These are phyloP conservation scores for Apiospora marii DNA, from an alignment of 2,329 filamentous ascomycete genomes.

Conservation along the genomic window DNA sequence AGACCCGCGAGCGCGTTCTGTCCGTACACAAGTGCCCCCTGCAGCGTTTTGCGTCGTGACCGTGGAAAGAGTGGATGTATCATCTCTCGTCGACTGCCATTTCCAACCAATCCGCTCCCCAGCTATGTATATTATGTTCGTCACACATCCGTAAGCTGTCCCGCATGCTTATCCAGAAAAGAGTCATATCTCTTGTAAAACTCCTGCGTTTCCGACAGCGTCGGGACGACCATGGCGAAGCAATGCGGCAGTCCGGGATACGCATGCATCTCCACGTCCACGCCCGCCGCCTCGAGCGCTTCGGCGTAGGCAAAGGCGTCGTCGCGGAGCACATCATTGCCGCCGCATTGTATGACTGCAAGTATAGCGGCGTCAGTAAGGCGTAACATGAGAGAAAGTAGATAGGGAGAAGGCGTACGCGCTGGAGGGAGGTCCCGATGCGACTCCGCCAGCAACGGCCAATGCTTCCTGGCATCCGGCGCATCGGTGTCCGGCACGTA, in stretches of 20 bases:
- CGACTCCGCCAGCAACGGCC: conserved; percentile 44
- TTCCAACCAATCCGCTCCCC: too few relatives aligned
- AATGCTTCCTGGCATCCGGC: conserved; percentile 40
- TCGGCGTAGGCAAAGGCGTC: conserved; percentile 49
- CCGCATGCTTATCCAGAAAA: conserved; percentile 30
- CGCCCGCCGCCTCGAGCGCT: conserved; percentile 42
- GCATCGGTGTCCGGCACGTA: conserved; percentile 39
- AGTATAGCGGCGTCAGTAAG: too few relatives aligned
- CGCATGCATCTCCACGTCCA: conserved; percentile 41
- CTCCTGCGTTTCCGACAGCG: conserved; percentile 29
- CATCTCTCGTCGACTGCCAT: too few relatives aligned
- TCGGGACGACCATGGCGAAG: conserved; percentile 37
- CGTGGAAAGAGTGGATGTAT: too few relatives aligned
- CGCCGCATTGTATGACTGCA: conserved; percentile 47
- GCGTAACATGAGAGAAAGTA: too few relatives aligned
- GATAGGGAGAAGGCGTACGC: conserved; percentile 32
- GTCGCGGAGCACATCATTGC: conserved; percentile 47
- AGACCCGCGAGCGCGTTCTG: too few relatives aligned
- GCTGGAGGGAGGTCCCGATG: conserved; percentile 43
- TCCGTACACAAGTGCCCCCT: too few relatives aligned
- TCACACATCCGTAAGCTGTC: too few relatives aligned
- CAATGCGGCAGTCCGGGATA: conserved; percentile 48
- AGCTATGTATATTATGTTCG: too few relatives aligned
- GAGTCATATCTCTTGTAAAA: conserved; percentile 33
- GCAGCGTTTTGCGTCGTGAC: too few relatives aligned